phyloP scores from a whole-genome alignment of 441 rosid species.

The Erodium moschatum region DNA sequence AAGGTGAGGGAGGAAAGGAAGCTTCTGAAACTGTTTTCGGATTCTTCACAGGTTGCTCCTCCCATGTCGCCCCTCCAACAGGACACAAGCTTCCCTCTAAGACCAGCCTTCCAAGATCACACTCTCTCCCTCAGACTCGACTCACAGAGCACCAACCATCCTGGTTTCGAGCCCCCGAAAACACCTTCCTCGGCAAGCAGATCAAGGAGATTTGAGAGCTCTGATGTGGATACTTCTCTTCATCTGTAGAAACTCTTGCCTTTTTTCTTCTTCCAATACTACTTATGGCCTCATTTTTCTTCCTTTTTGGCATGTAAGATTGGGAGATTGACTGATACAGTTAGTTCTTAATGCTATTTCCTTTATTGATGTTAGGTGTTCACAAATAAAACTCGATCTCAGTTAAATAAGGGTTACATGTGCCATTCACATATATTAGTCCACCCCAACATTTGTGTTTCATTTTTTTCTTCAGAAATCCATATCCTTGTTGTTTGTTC shows the following conservation, averaged over 20 bases:
- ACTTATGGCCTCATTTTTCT: background rate
- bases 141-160: constrained; percentile 15
- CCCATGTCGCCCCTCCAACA: constrained; percentile 12
- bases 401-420: too few relatives aligned
- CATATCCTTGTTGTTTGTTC: too few relatives aligned
- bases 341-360: background rate
- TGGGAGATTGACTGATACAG: constrained; percentile 13
- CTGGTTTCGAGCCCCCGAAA: constrained; percentile 12
- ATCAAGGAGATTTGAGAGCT: constrained; percentile 23
- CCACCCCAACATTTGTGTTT: too few relatives aligned
- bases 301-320: constrained; percentile 21
- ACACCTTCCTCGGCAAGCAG: constrained; percentile 18
- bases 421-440: too few relatives aligned
- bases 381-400: too few relatives aligned
- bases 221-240: constrained; percentile 67
- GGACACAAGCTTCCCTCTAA: too few relatives aligned
- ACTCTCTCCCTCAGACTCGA: constrained; percentile 31
- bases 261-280: too few relatives aligned
- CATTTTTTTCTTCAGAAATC: too few relatives aligned
- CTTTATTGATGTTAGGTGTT: too few relatives aligned
- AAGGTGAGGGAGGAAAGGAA: constrained; percentile 49
- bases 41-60: constrained; percentile 18
- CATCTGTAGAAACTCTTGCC: constrained; percentile 34
- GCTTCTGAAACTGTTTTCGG: constrained; percentile 34
- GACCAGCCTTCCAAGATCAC: too few relatives aligned